Evolutionary conservation across 2,329 filamentous ascomycete species (phyloP).

Genomic region (Malbranchea cinnamomea): DNA sequence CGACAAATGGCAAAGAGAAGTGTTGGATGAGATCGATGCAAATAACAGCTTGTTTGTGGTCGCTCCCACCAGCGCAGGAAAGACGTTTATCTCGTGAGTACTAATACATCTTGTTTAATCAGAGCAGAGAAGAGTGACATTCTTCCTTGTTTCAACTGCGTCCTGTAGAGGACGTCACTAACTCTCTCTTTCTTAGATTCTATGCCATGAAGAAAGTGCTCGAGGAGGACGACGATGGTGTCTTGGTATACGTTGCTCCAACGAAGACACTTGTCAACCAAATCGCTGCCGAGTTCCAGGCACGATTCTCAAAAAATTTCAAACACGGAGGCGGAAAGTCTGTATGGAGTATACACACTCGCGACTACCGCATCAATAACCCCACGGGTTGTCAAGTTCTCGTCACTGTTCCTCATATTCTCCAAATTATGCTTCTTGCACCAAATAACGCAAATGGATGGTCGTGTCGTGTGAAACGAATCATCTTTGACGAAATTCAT

Average conservation of each 20-base stretch:
- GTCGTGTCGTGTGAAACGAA: constrained; percentile 53
- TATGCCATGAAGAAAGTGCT: constrained; percentile 70
- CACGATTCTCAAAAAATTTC: constrained; percentile 54
- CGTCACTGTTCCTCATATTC: constrained; percentile 62
- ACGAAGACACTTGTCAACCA: constrained; percentile 75
- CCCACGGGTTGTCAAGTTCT: constrained; percentile 57
- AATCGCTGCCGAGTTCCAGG: constrained; percentile 65
- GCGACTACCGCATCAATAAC: constrained; percentile 62
- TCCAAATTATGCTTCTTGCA: constrained; percentile 62
- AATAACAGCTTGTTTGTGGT: constrained; percentile 59
- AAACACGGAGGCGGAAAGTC: constrained; percentile 46
- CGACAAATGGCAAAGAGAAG: constrained; percentile 61
- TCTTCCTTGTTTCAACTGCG: too few species aligned
- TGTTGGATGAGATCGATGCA: constrained; percentile 57
- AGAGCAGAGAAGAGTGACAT: too few species aligned
- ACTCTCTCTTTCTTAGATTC: constrained; percentile 33
- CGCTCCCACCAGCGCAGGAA: constrained; percentile 64
- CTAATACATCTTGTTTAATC: too few species aligned
- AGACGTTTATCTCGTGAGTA: constrained; percentile 56
- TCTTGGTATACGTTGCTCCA: constrained; percentile 65
- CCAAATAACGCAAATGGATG: constrained; percentile 52
- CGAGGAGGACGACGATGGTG: constrained; percentile 49
- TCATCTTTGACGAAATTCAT: constrained; percentile 74
- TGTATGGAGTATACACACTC: constrained; percentile 65
- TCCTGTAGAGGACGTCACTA: constrained; percentile 1